A percentile compares a stretch with the other conserved stretches of the same genome.
These are phyloP conservation scores for Coprinopsis strossmayeri DNA, from an alignment of 768 basidiomycete genomes.

Conservation along the genomic window DNA sequence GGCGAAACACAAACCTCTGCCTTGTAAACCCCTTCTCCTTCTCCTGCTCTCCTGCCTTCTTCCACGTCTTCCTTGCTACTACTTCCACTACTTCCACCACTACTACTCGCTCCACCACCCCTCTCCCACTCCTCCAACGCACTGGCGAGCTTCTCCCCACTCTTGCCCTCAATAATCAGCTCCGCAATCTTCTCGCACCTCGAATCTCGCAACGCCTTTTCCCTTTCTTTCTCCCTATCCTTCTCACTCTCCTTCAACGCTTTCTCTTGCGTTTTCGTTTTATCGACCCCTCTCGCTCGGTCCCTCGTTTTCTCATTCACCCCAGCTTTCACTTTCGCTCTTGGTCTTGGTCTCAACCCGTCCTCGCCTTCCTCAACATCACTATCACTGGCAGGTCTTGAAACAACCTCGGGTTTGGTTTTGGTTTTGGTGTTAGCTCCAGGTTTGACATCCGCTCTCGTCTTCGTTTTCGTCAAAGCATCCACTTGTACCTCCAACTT, in stretches of 20 bases:
- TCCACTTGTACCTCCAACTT: too few species aligned
- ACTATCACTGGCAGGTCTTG: too few species aligned
- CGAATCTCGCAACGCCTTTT: not conserved
- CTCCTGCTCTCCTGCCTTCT: not conserved
- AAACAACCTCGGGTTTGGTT: too few species aligned
- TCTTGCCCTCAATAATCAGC: conserved; percentile 61
- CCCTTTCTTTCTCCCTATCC: not conserved
- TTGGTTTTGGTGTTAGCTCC: too few species aligned
- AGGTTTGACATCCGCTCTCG: too few species aligned
- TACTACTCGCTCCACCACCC: not conserved
- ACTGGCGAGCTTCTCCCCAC: conserved; percentile 50
- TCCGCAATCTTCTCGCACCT: conserved; percentile 63
- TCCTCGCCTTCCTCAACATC: too few species aligned
- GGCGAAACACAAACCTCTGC: too few species aligned
- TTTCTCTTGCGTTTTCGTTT: too few species aligned
- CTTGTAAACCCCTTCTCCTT: too few species aligned
- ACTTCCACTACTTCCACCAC: not conserved
- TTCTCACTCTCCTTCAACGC: not conserved
- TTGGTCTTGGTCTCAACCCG: too few species aligned
- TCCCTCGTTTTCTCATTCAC: not conserved
- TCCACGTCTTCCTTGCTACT: not conserved
- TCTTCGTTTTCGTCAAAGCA: too few species aligned
- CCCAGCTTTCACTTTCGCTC: not conserved
- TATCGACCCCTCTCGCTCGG: not conserved
- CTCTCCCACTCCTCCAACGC: conserved; percentile 61